phyloP scores from a whole-genome alignment of 78 protist species.

The Guillardia theta region DNA sequence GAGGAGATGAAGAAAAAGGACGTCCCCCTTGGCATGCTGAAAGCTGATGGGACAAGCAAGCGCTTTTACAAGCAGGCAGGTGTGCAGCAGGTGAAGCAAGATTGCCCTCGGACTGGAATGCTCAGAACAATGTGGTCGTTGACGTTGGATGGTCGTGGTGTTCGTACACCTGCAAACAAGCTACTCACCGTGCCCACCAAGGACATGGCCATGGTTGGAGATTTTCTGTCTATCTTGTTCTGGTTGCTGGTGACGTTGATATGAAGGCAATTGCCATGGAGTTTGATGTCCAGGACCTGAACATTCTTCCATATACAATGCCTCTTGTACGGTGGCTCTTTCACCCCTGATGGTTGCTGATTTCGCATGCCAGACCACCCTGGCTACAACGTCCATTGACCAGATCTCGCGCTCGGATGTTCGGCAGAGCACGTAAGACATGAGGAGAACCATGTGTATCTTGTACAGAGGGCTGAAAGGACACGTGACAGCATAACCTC shows the following conservation, averaged over 20 bases:
- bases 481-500: too few relatives aligned
- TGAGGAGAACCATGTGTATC: too few relatives aligned
- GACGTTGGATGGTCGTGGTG: not conserved
- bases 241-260: too few relatives aligned
- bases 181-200: slow-evolving; percentile 16
- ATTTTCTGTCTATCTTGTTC: too few relatives aligned
- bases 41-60: not conserved
- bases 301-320: slow-evolving; percentile 26
- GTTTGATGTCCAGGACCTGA: not conserved
- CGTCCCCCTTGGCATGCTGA: not conserved
- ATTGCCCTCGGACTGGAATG: not conserved
- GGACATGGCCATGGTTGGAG: slow-evolving; percentile 23
- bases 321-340: not conserved
- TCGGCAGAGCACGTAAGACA: not conserved
- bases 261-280: slow-evolving; percentile 25
- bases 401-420: not conserved
- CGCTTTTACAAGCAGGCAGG: not conserved
- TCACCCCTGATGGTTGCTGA: not conserved
- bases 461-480: too few relatives aligned
- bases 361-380: not conserved
- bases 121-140: not conserved
- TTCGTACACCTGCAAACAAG: slow-evolving; percentile 4
- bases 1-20: not conserved
- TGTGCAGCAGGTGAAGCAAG: not conserved
- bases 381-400: not conserved